phyloP scores from a whole-genome alignment of 108 stramenopile genomes.

The Chaetoceros tenuissimus region DNA sequence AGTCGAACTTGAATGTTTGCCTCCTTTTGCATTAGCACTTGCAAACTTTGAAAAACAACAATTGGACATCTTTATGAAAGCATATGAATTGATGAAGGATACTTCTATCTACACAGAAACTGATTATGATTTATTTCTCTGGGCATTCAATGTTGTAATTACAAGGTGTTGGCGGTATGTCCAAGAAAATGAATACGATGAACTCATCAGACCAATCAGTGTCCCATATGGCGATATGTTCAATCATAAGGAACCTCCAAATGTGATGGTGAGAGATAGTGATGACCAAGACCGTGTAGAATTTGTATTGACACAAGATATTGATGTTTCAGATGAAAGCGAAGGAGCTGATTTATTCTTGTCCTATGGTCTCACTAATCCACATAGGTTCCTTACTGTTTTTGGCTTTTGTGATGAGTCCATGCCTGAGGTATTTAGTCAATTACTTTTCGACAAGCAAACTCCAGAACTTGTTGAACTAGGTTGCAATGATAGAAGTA shows the following conservation, averaged over 20 bases:
- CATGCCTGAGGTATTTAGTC: conserved; percentile 12
- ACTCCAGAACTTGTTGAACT: conserved; percentile 19
- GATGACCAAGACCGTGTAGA: conserved; percentile 10
- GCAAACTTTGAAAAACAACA: conserved; percentile 12
- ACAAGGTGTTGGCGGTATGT: conserved; percentile 21
- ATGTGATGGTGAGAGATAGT: conserved; percentile 14
- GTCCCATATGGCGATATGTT: conserved; percentile 38
- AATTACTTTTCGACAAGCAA: conserved; percentile 21
- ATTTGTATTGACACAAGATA: conserved; percentile 14
- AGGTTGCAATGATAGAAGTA: conserved; percentile 21
- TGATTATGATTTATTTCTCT: conserved; percentile 8
- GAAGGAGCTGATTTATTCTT: conserved; percentile 9
- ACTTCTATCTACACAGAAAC: conserved; percentile 2
- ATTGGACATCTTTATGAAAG: conserved; percentile 9
- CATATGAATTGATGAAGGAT: not conserved
- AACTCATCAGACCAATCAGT: conserved; percentile 9
- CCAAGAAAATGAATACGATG: not conserved
- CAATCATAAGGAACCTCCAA: conserved; percentile 22
- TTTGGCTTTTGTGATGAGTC: conserved; percentile 35
- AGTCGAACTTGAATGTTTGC: conserved; percentile 18
- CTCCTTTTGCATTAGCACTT: conserved; percentile 21
- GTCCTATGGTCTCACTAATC: conserved; percentile 30
- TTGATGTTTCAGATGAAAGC: not conserved
- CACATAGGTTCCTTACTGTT: conserved; percentile 18
- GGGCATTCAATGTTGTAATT: conserved; percentile 37